phyloP scores from a whole-genome alignment of 768 basidiomycete species.

The Flagelloscypha sp. region DNA sequence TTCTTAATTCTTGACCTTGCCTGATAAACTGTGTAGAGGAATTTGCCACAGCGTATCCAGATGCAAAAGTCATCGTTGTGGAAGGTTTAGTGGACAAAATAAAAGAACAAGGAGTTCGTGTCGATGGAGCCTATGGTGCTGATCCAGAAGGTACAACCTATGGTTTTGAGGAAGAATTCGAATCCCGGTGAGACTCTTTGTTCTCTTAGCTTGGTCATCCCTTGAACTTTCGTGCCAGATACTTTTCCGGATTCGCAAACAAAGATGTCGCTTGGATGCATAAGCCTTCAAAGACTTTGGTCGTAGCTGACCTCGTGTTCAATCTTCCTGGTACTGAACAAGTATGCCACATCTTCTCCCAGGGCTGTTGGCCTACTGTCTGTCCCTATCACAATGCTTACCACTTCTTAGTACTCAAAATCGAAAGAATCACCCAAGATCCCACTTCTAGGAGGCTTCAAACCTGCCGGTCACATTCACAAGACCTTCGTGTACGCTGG shows the following conservation, averaged over 20 bases:
- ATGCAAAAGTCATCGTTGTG: conserved; percentile 66
- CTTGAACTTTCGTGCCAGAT: too few species aligned
- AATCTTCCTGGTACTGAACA: conserved; percentile 79
- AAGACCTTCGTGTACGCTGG: conserved; percentile 25
- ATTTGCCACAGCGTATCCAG: conserved; percentile 62
- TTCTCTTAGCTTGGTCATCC: too few species aligned
- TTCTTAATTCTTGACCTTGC: too few species aligned
- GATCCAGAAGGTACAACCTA: conserved; percentile 58
- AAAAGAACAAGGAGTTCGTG: conserved; percentile 40
- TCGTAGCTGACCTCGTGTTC: conserved; percentile 78
- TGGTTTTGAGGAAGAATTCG: conserved; percentile 72
- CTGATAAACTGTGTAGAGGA: conserved; percentile 35
- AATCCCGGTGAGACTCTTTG: too few species aligned
- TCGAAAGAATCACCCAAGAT: conserved; percentile 17
- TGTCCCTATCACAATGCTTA: conserved; percentile 20
- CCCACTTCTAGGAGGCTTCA: conserved; percentile 21
- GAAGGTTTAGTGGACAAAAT: conserved; percentile 44
- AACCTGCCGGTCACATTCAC: conserved; percentile 29
- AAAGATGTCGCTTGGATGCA: conserved; percentile 85
- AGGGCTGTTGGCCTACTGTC: too few species aligned
- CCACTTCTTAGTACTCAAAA: conserved; percentile 29
- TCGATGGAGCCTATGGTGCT: conserved; percentile 64
- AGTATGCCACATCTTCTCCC: conserved; percentile 21
- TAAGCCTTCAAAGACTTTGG: conserved; percentile 55
- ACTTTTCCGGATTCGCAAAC: conserved; percentile 63